Percentiles rank a stretch among this genome's conserved stretches.
These are phyloP conservation scores for Actinomortierella ambigua DNA, from an alignment of 371 early-diverging fungal species.

Conservation along the genomic window DNA sequence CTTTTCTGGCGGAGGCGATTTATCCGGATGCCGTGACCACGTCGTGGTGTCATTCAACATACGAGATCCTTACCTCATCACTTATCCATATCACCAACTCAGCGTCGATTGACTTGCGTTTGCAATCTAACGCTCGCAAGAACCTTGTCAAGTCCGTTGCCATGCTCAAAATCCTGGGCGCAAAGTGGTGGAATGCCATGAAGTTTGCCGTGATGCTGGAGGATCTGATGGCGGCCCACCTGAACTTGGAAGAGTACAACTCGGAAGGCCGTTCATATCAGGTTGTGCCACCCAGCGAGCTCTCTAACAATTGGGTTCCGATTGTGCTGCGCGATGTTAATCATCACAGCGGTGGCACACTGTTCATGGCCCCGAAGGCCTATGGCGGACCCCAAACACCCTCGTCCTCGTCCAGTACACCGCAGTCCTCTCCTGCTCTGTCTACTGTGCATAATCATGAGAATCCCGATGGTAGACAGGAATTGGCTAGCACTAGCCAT, in stretches of 20 bases:
- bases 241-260: conserved; percentile 41
- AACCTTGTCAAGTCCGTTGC: conserved; percentile 33
- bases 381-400: conserved; percentile 18
- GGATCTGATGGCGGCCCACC: conserved; percentile 30
- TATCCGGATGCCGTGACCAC: conserved; percentile 2
- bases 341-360: conserved; percentile 38
- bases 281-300: too few relatives aligned
- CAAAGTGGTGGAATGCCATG: conserved; percentile 36
- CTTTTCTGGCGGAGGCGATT: conserved; percentile 19
- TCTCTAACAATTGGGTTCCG: conserved; percentile 8
- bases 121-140: conserved; percentile 40
- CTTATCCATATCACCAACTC: conserved; percentile 45
- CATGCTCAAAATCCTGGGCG: conserved; percentile 21
- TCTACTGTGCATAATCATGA: conserved; percentile 16
- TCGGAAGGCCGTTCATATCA: conserved; percentile 10
- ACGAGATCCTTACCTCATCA: conserved; percentile 26
- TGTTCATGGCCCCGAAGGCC: conserved; percentile 27
- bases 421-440: conserved; percentile 24
- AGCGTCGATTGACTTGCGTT: conserved; percentile 32
- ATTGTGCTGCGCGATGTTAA: conserved; percentile 29
- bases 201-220: conserved; percentile 35
- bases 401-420: conserved; percentile 13
- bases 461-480: conserved; percentile 14
- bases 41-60: conserved; percentile 27
- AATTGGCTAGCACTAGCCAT: background rate